Base-by-base conservation (phyloP, 192 early-diverging fungal species). In the Pilaira anomala region DNA sequence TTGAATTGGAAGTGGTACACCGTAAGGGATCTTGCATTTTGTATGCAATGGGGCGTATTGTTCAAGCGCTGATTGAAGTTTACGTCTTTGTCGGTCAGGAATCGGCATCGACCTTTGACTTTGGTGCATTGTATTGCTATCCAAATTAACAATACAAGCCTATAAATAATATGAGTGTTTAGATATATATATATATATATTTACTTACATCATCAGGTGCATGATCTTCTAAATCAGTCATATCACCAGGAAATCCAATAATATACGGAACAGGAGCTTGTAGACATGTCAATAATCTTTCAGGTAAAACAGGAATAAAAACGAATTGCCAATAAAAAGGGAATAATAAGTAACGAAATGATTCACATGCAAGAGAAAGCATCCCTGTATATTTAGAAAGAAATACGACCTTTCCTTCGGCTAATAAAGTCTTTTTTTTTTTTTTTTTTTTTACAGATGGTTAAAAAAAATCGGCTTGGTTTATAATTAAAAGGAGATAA, bases 291-390 rank as follows among this genome's bases (percentile, higher is more conserved):
- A 91, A 66, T 8, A 91, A 64, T 25, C 77, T 66, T 22, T 74
- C 77, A 0, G 91, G 91, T 4, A 92, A 68, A 14, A 92, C 76
- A 11, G 91, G 91, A 24, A 92, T 88, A 36, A 86, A 83, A 3
- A 91, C 87, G 46, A 87, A 85, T 62, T 88, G 89, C 89, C 89
- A 92, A 28, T 80, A 83, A 14, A 92, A 68, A 4, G 91, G 91
- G 60, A 85, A 92, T 24, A 91, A 63, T 3, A 89, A 66, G 44
- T 83, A 78, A 14, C 77, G 77, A 24, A 91, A 74, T 5, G 80
- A 72, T 59, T 92, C 89, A 50, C 76, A 72, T 0, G 85, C 88
- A 5, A 89, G 52, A 3, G 83, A 84, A 46, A 92, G 74, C 88
- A 92, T 91, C 9, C 82, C 80, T 2, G 77, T 62, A 61, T 88